Conservation (phyloP, 495 filamentous ascomycete species). For the Aspergillus affinis region DNA sequence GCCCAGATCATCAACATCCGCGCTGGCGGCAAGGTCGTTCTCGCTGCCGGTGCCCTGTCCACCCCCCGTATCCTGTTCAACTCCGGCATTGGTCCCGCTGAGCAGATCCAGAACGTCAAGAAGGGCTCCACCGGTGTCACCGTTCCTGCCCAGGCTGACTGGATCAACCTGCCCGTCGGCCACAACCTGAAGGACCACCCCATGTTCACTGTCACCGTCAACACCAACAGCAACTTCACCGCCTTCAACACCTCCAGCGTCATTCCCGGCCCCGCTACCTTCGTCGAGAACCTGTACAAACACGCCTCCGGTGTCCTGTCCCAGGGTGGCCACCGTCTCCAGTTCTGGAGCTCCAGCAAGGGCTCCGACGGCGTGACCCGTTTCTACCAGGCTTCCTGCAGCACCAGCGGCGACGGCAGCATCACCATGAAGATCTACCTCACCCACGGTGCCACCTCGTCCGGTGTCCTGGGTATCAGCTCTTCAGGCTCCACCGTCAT, state of each 20-base stretch:
- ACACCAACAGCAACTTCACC: slow-evolving; percentile 57
- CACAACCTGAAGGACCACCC: slow-evolving; percentile 69
- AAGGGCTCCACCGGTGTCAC: slow-evolving; percentile 39
- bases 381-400: slow-evolving; percentile 25
- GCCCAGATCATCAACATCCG: slow-evolving; percentile 60
- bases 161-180: slow-evolving; percentile 72
- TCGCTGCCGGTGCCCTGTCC: slow-evolving; percentile 66
- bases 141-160: slow-evolving; percentile 51
- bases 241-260: slow-evolving; percentile 66
- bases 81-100: slow-evolving; percentile 59
- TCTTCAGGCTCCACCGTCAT: slow-evolving; percentile 56
- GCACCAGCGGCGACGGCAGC: slow-evolving; percentile 17
- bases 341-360: slow-evolving; percentile 26
- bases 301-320: slow-evolving; percentile 60
- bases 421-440: slow-evolving; percentile 38
- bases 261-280: slow-evolving; percentile 41
- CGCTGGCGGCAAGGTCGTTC: slow-evolving; percentile 58
- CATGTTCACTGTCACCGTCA: slow-evolving; percentile 61
- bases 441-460: slow-evolving; percentile 38
- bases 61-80: slow-evolving; percentile 66
- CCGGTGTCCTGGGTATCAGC: slow-evolving; percentile 59
- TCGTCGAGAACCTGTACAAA: slow-evolving; percentile 42
- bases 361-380: slow-evolving; percentile 20
- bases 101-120: slow-evolving; percentile 57
- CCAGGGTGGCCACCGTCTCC: slow-evolving; percentile 60